These are phyloP conservation scores for Croton setiger DNA, from an alignment of 441 rosid genomes.

Conservation along the genomic window DNA sequence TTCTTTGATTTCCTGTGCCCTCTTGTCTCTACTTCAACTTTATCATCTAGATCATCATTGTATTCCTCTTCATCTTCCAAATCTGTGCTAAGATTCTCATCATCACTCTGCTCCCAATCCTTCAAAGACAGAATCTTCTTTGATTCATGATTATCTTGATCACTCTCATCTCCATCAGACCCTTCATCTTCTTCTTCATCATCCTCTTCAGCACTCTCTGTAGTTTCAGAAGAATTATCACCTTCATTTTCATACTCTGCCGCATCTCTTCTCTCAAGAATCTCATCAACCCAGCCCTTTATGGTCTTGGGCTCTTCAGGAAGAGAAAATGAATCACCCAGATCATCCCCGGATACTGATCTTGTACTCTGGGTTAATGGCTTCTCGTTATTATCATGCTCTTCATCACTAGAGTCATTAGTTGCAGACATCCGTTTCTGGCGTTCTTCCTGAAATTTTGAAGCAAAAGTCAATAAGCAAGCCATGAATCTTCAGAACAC, in stretches of 20 bases:
- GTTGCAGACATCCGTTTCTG: constrained; percentile 70
- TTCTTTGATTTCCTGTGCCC: constrained; percentile 34
- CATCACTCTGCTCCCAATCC: constrained; percentile 96
- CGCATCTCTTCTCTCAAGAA: constrained; percentile 56
- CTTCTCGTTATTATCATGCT: constrained; percentile 50
- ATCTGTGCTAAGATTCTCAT: constrained; percentile 55
- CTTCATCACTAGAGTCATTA: constrained; percentile 73
- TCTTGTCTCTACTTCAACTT: constrained; percentile 27
- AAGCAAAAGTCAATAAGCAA: neutral
- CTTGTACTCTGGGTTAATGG: constrained; percentile 34
- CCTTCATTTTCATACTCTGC: constrained; percentile 55
- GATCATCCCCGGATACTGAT: constrained; percentile 78
- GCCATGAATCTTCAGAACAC: neutral
- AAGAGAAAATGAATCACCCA: constrained; percentile 79
- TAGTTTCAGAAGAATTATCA: constrained; percentile 54
- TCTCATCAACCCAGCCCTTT: constrained; percentile 88
- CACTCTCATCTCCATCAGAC: constrained; percentile 40
- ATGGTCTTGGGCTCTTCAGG: constrained; percentile 46
- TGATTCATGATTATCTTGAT: constrained; percentile 28
- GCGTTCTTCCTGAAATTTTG: constrained; percentile 62
- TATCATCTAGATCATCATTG: constrained; percentile 30
- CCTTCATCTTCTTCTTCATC: constrained; percentile 32
- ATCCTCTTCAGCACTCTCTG: constrained; percentile 44
- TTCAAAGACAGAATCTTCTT: constrained; percentile 38
- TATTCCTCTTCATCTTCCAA: constrained; percentile 49